Base-by-base conservation (phyloP, 2,329 filamentous ascomycete species). In the Fusarium acutatum region DNA sequence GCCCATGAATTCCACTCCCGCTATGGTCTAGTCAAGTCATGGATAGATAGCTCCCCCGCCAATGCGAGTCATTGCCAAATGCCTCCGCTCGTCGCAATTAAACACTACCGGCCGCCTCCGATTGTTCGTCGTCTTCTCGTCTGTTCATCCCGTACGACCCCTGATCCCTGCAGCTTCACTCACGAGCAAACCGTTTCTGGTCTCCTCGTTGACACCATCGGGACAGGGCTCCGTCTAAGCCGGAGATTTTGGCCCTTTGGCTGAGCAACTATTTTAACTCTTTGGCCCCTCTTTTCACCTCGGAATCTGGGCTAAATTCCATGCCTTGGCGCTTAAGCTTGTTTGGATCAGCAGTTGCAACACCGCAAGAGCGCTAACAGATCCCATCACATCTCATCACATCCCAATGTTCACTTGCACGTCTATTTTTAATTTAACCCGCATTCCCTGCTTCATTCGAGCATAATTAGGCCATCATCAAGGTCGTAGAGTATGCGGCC, bases 341-440 rank as follows among this genome's bases (percentile, higher is more conserved):
- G 58, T 71, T 77, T 71, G 64, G 49, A 43, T 59, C 53, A 54
- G 44, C 60, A 68, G 67, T 69, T 67, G 64, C 54, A 70, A 61
- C 69, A 75, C 66, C 60, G 67, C 64, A 57, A 60, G 50, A 72
- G 76, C 76, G 75, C 74, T 78, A 78, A 77, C 68, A 71, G 57
- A 54, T 66, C 60, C 62, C 73, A 71, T 76, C 71, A 74, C 69
- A 71, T 69, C 69, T 64, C 52, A 50, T 70, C 75, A 71, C 74
- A 71, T 73, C 69, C 50, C 61, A 61, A 53, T 30, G 32, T 58
- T 57, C 43, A 41, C 35, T 59, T 66, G 18, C n/a, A 44, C 52
- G 57, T 72, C 80, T 83, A 82, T 82, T 82, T 81, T 81, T 82
- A 79, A 78, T 80, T 81, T 79, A 77, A 74, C 71, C 78, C 79